phyloP scores from a whole-genome alignment of 306 rosid genomes.

The Castanopsis chinensis region DNA sequence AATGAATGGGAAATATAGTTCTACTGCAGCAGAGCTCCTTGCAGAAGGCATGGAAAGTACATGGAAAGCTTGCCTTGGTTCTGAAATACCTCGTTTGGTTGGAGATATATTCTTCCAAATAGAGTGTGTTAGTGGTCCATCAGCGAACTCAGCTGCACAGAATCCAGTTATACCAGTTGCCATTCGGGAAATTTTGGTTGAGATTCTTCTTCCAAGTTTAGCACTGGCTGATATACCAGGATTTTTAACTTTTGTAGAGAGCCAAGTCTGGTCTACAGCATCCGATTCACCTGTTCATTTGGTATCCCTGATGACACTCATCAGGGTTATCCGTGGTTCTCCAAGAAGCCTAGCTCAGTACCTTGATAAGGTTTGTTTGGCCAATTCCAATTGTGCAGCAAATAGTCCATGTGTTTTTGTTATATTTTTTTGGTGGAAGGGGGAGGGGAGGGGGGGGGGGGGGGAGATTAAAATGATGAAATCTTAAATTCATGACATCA shows the following conservation, averaged over 20 bases:
- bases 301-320: conserved; percentile 82
- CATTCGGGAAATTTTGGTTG: conserved; percentile 71
- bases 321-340: conserved; percentile 80
- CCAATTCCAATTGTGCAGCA: conserved; percentile 14
- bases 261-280: conserved; percentile 98
- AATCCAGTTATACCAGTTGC: conserved; percentile 53
- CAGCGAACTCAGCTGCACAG: conserved; percentile 43
- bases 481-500: not conserved
- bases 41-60: conserved; percentile 97
- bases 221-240: conserved; percentile 84
- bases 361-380: conserved; percentile 85
- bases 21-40: conserved; percentile 98
- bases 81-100: conserved; percentile 75
- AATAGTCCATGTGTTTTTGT: not conserved
- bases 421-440: too few relatives aligned
- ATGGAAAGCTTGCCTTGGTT: conserved; percentile 71
- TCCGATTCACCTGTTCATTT: conserved; percentile 93
- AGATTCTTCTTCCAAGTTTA: conserved; percentile 92
- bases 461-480: not conserved
- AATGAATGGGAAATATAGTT: conserved; percentile 86
- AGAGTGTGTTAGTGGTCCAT: conserved; percentile 78
- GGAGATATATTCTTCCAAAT: conserved; percentile 92
- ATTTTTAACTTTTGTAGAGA: conserved; percentile 72
- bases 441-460: not conserved
- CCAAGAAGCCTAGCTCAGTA: conserved; percentile 80